These are phyloP conservation scores for Rusavskia elegans DNA, from an alignment of 495 filamentous ascomycete species.

Conservation along the genomic window DNA sequence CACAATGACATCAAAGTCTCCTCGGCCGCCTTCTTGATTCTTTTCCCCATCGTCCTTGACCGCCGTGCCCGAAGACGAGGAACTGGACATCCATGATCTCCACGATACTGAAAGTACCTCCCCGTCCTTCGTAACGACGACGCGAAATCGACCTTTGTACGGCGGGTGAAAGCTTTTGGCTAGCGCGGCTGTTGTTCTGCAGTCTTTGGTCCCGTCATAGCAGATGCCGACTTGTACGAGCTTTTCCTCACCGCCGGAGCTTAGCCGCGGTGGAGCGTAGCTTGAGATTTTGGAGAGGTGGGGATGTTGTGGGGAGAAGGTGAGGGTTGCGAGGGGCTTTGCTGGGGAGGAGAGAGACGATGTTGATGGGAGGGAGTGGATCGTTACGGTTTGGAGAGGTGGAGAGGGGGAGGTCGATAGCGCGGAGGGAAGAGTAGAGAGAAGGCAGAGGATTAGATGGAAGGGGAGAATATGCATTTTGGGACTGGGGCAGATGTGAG, in stretches of 20 bases:
- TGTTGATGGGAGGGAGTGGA: slow-evolving; percentile 4
- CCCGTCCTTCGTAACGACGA: not conserved
- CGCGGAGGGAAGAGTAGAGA: not conserved
- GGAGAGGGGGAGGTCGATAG: not conserved
- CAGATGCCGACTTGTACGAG: not conserved
- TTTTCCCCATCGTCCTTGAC: not conserved
- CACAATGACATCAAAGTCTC: slow-evolving; percentile 7
- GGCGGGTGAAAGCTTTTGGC: slow-evolving; percentile 4
- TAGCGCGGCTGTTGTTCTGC: slow-evolving; percentile 1
- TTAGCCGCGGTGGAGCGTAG: slow-evolving; percentile 1
- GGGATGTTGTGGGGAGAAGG: slow-evolving; percentile 12
- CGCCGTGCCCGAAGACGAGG: not conserved
- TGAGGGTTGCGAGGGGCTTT: slow-evolving; percentile 6
- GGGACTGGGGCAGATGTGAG: not conserved
- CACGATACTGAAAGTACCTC: not conserved
- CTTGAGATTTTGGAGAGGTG: not conserved
- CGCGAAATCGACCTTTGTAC: slow-evolving; percentile 3
- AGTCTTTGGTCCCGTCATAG: not conserved
- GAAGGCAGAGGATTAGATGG: slow-evolving; percentile 5
- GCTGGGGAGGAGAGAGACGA: not conserved
- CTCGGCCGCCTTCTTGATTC: not conserved
- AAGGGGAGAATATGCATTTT: not conserved
- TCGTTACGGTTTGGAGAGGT: not conserved
- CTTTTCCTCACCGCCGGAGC: not conserved
- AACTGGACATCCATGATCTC: not conserved